Base-by-base conservation (phyloP, 768 basidiomycete genomes). In the Phylloporus sp. region DNA sequence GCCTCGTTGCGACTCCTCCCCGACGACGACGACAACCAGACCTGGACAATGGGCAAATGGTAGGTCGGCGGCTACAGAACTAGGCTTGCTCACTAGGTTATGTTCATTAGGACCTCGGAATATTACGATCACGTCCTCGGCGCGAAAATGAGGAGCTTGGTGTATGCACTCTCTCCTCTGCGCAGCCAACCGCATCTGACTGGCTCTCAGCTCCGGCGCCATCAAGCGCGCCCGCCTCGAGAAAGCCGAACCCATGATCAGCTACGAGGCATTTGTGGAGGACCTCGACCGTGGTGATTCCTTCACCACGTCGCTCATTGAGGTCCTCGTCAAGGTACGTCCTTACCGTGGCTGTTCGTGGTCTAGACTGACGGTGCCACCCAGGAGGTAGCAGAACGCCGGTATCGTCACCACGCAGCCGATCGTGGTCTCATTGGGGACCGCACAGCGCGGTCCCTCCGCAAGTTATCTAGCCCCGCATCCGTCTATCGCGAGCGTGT, bases 211-310 rank as follows among this genome's bases (percentile, higher is more conserved):
- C 62, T 79, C 81, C 58, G 86, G 89, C 48, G 81, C 88, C 45
- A 82, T 90, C 57, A 81, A 80, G 58, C 77, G 89, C 49, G 73
- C 82, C 24, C 78, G 77, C 53, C 75, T 87, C 24, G 88, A 90
- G 64, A 81, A 81, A 41, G 62, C 62, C 29, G 84, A 86, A 60
- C 78, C 84, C 4, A 69, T 71, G 35, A 88, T 91, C 55, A 82
- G 74, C 48, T 91, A 87, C 63, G 84, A 90, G 66, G 69, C 77
- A 26, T 90, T 91, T 57, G 85, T 90, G 18, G 79, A 84, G 58
- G 86, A 88, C 26, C 72, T 91, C 44, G 88, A 91, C 62, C 78
- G 77, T 22, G 88, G 88, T 15, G 89, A 91, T 64, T 83, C 86
- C 1, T 91, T 91, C 67, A 90, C 88, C 0, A 80, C 88, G 5